Percentiles rank a stretch among this genome's conserved stretches.
phyloP scores from a whole-genome alignment of 2,329 filamentous ascomycete genomes.

The Cladophialophora exuberans region DNA sequence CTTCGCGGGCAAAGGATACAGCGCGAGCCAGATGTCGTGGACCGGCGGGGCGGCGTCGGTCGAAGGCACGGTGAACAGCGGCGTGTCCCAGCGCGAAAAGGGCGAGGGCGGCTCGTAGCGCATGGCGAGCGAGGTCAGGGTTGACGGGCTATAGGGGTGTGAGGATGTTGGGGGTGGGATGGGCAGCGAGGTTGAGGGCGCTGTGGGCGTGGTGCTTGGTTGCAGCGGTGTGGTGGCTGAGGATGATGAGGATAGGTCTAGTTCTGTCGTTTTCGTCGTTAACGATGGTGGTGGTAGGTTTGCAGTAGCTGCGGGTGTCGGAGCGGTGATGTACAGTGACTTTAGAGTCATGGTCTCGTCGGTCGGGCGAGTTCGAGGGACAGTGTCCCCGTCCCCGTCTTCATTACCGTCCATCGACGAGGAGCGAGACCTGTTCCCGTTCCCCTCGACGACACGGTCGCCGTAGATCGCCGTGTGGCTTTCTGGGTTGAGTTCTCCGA shows the following conservation, averaged over 20 bases:
- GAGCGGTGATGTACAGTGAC: constrained; percentile 31
- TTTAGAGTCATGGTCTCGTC: constrained; percentile 33
- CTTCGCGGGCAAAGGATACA: constrained; percentile 38
- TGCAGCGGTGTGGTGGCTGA: background rate
- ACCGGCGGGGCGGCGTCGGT: constrained; percentile 59
- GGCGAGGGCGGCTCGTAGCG: constrained; percentile 70
- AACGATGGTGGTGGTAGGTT: background rate
- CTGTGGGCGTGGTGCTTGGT: background rate
- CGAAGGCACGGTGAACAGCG: constrained; percentile 64
- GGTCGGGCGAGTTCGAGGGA: background rate
- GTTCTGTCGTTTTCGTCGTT: too few species aligned
- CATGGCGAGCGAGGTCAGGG: constrained; percentile 67
- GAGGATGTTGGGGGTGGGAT: constrained; percentile 35
- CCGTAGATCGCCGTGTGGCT: constrained; percentile 35
- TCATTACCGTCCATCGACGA: constrained; percentile 25
- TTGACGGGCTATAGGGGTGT: constrained; percentile 54
- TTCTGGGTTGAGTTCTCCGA: constrained; percentile 32
- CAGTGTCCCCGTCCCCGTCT: constrained; percentile 1
- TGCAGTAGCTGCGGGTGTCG: too few species aligned
- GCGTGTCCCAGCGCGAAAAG: constrained; percentile 67
- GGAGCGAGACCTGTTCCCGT: constrained; percentile 15
- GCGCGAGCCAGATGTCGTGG: constrained; percentile 64
- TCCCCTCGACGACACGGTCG: constrained; percentile 20
- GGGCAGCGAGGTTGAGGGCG: constrained; percentile 8
- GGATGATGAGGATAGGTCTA: background rate